Conservation (phyloP, 2,329 filamentous ascomycete species). For the Diaporthe australafricana region DNA sequence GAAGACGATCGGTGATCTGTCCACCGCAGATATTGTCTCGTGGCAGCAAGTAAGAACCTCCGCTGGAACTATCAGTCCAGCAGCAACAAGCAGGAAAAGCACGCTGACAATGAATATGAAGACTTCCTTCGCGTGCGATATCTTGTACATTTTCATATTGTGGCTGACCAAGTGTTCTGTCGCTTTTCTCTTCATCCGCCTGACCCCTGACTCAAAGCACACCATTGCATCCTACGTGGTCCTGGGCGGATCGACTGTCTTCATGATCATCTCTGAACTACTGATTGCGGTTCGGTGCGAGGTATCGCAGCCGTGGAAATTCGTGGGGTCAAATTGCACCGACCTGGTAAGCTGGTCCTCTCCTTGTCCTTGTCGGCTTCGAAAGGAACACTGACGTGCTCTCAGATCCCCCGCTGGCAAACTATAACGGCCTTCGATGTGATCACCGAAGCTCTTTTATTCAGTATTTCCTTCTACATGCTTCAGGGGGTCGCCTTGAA, state of each 20-base stretch:
- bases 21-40: slow-evolving; percentile 34
- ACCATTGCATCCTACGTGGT: slow-evolving; percentile 48
- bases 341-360: slow-evolving; percentile 45
- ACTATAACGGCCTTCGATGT: slow-evolving; percentile 53
- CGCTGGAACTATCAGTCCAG: neutral
- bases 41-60: slow-evolving; percentile 50
- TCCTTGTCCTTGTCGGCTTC: neutral
- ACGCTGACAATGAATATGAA: too few species aligned
- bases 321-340: slow-evolving; percentile 45
- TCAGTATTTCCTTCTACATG: slow-evolving; percentile 50
- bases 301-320: slow-evolving; percentile 49
- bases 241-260: slow-evolving; percentile 49
- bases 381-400: neutral
- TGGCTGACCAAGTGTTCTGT: slow-evolving; percentile 57
- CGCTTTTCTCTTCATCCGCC: slow-evolving; percentile 55
- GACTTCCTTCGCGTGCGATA: slow-evolving; percentile 52
- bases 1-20: slow-evolving; percentile 44
- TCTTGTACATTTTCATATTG: slow-evolving; percentile 55
- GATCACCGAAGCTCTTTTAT: slow-evolving; percentile 51
- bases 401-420: slow-evolving; percentile 52
- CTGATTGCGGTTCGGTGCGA: slow-evolving; percentile 55
- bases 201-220: slow-evolving; percentile 56
- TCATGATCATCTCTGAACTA: slow-evolving; percentile 53
- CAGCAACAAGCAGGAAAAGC: too few species aligned
- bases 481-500: slow-evolving; percentile 53